Evolutionary conservation across 129 eudicot species (phyloP), one percentile per base, ranked within the genome.

Genomic region (Kitagawia praeruptora): DNA sequence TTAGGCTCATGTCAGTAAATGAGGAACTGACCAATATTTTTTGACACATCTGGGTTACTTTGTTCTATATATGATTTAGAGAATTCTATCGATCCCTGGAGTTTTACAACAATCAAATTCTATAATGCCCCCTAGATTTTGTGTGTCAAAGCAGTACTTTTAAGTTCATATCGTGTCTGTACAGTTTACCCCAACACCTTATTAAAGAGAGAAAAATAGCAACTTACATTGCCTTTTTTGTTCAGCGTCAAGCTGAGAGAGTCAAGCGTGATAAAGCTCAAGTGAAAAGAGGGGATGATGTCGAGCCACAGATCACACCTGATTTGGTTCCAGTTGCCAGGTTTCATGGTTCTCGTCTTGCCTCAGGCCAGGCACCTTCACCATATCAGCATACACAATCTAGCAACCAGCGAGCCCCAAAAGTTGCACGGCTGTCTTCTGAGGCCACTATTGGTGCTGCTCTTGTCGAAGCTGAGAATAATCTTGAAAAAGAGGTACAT

Each of bases 301-400:
- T 79, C 38, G 91, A 83, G 77, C 99, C 97, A 82, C 87, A 81
- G 81, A 70, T 83, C 44, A 82, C 78, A 49, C 99, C 94, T 40
- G 96, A 90, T 27, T 75, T 95, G 77, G 99, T 95, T 77, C 93
- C 99, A 27, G 97, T 95, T 81, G 83, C 90, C 46, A 92, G 93
- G 31, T 95, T 90, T 87, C 96, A 89, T 66, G 99, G 97, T 74
- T 95, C 99, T n/a, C 96, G 95, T 53, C 99, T 95, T 85, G 97
- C 99, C 83, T 92, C 97, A 56, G 96, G 90, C 58, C 93, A 89
- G 77, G 76, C 95, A 40, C 92, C 90, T 38, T 89, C 96, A 83
- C 75, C 76, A 42, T 73, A 73, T 73, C 54, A 73, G 53, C 51
- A 42, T 23, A 42, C 80, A 64, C 88, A 80, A 75, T 51, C 84